Evolutionary conservation across 2,329 filamentous ascomycete genomes (phyloP), one percentile per base, ranked within the genome.

Genomic region (Basipetospora chlamydospora): DNA sequence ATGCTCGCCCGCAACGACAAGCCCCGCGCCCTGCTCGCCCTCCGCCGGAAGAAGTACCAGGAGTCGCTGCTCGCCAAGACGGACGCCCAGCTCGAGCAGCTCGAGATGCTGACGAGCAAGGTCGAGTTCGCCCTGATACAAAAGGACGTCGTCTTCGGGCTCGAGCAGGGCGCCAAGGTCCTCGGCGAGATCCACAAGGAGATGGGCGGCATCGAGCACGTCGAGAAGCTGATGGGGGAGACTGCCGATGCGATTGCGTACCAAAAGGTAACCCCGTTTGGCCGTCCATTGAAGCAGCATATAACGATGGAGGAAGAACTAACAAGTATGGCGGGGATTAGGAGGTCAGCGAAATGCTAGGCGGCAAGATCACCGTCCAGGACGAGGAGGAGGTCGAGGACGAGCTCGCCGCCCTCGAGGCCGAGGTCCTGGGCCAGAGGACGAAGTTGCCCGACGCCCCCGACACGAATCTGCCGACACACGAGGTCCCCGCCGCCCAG

Each of bases 301-400:
- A n/a, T n/a, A n/a, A n/a, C n/a, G n/a, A n/a, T n/a, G n/a, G n/a
- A n/a, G n/a, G n/a, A n/a, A n/a, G n/a, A n/a, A n/a, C n/a, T n/a
- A n/a, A n/a, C n/a, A n/a, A n/a, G n/a, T n/a, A n/a, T n/a, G n/a
- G n/a, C 35, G 6, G 3, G 31, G 4, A 26, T 5, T 20, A 93
- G 82, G 88, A 98, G 64, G 73, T 98, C 47, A 90, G 80, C 59
- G 84, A 93, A 34, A 82, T 95, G 71, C 73, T 98, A 3, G 82
- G 79, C 23, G 82, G 82, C 10, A 76, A 79, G 47, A 87, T 98
- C 63, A 84, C 86, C 11, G 90, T 86, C 51, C 81, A 92, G 49
- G 90, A 98, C 57, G 90, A 98, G 57, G 88, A 96, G 51, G 90
- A 95, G 51, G 90, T 98, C 23, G 90, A 98, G 54, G 87, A 95